Conservation (phyloP, 148 eudicot genomes). For the Persicaria maculosa region DNA sequence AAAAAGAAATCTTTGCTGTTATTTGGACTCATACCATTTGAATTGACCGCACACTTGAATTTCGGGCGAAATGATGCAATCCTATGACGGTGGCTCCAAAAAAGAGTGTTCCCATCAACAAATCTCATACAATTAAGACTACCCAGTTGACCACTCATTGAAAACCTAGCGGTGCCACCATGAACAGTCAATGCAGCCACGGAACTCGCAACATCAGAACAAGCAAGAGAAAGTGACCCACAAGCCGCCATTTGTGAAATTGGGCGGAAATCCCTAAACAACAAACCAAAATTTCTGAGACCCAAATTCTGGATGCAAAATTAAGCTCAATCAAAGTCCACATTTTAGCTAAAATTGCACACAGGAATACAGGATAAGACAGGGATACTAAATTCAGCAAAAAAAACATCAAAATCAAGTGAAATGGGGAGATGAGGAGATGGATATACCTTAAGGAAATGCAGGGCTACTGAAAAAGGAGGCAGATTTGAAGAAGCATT, state of each 20-base stretch:
- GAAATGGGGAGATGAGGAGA: neutral
- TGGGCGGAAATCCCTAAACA: neutral
- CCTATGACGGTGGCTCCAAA: constrained; percentile 23
- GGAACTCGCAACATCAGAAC: constrained; percentile 37
- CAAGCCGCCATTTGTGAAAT: constrained; percentile 41
- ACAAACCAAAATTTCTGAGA: constrained; percentile 2
- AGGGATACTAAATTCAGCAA: neutral
- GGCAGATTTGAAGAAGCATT: constrained; percentile 4
- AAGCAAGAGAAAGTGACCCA: constrained; percentile 41
- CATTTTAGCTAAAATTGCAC: neutral
- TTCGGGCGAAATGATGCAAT: constrained; percentile 22
- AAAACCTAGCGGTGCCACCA: constrained; percentile 28
- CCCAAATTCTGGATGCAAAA: neutral
- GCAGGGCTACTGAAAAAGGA: constrained; percentile 1
- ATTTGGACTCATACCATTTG: constrained; percentile 44
- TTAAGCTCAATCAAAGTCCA: neutral
- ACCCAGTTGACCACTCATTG: constrained; percentile 21
- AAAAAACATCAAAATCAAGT: neutral
- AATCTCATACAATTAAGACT: constrained; percentile 29
- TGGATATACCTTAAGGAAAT: constrained; percentile 8
- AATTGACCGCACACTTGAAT: constrained; percentile 52
- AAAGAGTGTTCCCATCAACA: constrained; percentile 40
- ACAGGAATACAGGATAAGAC: neutral
- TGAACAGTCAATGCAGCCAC: constrained; percentile 42
- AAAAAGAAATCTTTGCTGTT: constrained; percentile 63